Evolutionary conservation across 169 alveolate species (phyloP).

Genomic region (Plasmodium sp.): DNA sequence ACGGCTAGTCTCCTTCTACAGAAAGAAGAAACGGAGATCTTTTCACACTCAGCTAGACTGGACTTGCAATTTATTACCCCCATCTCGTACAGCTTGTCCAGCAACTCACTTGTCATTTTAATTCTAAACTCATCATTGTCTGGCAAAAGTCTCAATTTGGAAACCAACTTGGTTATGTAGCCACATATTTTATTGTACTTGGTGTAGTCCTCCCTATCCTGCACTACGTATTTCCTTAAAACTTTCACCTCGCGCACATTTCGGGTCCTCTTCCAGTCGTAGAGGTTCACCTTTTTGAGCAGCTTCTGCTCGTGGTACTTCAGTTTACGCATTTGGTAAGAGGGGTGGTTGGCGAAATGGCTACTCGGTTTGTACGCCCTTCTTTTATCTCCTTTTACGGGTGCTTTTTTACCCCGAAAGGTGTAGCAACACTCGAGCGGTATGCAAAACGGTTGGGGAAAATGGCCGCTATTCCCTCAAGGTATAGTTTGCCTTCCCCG

Average conservation of each 20-base stretch:
- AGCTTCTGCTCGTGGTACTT: slow-evolving; percentile 98
- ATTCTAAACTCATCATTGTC: slow-evolving; percentile 94
- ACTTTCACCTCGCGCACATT: slow-evolving; percentile 93
- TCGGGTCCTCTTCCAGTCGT: slow-evolving; percentile 95
- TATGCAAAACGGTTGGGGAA: no score
- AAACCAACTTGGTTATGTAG: slow-evolving; percentile 91
- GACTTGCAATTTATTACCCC: slow-evolving; percentile 94
- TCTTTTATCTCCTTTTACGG: not conserved
- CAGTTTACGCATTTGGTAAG: slow-evolving; percentile 94
- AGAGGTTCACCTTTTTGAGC: slow-evolving; percentile 95
- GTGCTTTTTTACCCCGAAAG: not conserved
- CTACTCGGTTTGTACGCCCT: not conserved
- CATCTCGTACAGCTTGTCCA: slow-evolving; percentile 95
- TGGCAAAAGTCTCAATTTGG: slow-evolving; percentile 93
- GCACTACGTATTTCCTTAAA: slow-evolving; percentile 95
- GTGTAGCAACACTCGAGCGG: no score
- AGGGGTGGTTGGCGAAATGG: not conserved
- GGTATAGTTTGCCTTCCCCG: no score
- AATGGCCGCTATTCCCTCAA: no score
- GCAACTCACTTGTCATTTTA: slow-evolving; percentile 93
- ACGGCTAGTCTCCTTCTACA: slow-evolving; percentile 98
- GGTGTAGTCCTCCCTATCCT: slow-evolving; percentile 97
- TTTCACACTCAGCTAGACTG: slow-evolving; percentile 92
- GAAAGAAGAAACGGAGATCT: slow-evolving; percentile 95
- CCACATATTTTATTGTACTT: slow-evolving; percentile 98